phyloP scores from a whole-genome alignment of 176 grass and related monocot genomes.

The Calamus simplicifolius region DNA sequence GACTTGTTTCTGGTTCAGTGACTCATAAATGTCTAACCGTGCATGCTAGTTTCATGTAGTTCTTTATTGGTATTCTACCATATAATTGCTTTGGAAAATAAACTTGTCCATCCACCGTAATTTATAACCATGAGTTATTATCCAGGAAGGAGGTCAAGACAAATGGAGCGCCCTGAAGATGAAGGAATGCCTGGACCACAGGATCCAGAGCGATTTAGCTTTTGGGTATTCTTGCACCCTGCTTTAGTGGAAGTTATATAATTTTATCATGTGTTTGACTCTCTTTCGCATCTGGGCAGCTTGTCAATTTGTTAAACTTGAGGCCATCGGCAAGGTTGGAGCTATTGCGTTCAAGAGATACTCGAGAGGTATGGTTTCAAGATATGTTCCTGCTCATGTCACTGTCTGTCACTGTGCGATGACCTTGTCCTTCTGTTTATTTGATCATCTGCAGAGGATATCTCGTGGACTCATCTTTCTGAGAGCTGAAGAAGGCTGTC shows the following conservation, averaged over 20 bases:
- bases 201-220: conserved; percentile 89
- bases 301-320: conserved; percentile 72
- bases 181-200: conserved; percentile 66
- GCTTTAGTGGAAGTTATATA: conserved; percentile 8
- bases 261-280: not conserved
- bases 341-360: conserved; percentile 54
- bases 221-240: conserved; percentile 54
- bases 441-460: conserved; percentile 53
- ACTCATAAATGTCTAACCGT: too few species aligned
- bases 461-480: conserved; percentile 47
- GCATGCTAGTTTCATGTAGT: too few species aligned
- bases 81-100: too few species aligned
- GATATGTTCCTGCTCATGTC: too few species aligned
- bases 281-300: conserved; percentile 35
- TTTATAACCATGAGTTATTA: conserved; percentile 4
- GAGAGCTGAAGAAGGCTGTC: conserved; percentile 61
- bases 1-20: too few species aligned
- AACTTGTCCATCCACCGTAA: too few species aligned
- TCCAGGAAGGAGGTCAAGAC: conserved; percentile 54
- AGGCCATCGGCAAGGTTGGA: conserved; percentile 80
- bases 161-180: conserved; percentile 46
- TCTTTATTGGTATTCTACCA: too few species aligned
- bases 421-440: not conserved
- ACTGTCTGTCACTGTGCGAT: not conserved
- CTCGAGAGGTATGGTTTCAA: conserved; percentile 46